Evolutionary conservation across 345 rosid genomes (phyloP).

Genomic region (Nephelium lappaceum): DNA sequence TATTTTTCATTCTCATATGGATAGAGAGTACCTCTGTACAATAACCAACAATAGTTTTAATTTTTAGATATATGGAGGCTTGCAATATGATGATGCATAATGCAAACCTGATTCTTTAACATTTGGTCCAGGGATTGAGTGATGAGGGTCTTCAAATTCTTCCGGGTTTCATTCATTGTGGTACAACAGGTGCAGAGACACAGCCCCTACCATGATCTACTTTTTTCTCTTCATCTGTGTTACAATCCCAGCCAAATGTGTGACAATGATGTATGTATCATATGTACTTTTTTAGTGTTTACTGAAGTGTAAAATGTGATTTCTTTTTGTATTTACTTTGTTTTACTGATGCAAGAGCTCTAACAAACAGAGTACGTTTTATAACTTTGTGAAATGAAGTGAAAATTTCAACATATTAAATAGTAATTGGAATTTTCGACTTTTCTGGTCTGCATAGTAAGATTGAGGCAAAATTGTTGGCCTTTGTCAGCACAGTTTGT

Average conservation of each 20-base stretch:
- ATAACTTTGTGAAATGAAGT: no score
- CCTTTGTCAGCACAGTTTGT: no score
- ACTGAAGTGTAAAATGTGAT: no score
- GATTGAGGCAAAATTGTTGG: no score
- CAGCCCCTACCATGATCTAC: background rate
- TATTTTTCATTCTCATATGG: background rate
- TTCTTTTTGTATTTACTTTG: no score
- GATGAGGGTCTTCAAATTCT: slow-evolving; percentile 14
- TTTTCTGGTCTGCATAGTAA: no score
- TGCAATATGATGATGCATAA: background rate
- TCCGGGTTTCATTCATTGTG: background rate
- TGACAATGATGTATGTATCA: background rate
- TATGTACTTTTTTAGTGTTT: background rate
- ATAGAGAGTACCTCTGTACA: background rate
- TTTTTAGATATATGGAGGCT: no score
- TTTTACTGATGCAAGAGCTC: no score
- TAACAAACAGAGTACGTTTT: no score
- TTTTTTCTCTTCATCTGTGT: background rate
- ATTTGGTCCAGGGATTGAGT: slow-evolving; percentile 11
- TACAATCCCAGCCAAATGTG: background rate
- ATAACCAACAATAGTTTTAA: background rate
- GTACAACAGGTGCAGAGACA: background rate
- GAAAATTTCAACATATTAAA: no score
- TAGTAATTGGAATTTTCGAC: no score
- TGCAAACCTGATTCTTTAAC: background rate